Evolutionary conservation across 2,329 filamentous ascomycete genomes (phyloP).

Genomic region (Stemphylium lycopersici): DNA sequence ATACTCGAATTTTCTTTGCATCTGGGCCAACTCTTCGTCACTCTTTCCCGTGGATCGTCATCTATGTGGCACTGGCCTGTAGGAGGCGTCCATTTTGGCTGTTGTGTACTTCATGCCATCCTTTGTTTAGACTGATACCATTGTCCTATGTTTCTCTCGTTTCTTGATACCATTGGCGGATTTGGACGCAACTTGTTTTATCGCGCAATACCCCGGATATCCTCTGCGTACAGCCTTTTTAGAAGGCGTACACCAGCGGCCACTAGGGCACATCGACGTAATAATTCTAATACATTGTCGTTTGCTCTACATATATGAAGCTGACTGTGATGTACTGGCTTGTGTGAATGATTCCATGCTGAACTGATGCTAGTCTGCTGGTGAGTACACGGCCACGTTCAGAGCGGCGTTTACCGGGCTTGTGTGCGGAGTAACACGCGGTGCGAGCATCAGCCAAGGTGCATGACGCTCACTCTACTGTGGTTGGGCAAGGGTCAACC

Average conservation of each 20-base stretch:
- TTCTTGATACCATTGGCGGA: constrained; percentile 48
- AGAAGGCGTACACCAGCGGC: constrained; percentile 49
- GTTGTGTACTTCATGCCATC: constrained; percentile 40
- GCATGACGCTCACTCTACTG: constrained; percentile 8
- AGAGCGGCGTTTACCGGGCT: too few relatives aligned
- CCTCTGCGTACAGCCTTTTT: constrained; percentile 50
- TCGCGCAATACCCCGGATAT: constrained; percentile 51
- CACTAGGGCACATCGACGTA: constrained; percentile 48
- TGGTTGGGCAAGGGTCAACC: not conserved
- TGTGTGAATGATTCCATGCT: not conserved
- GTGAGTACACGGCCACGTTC: too few relatives aligned
- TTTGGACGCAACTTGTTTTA: constrained; percentile 35
- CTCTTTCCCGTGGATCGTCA: constrained; percentile 39
- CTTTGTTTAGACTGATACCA: constrained; percentile 54
- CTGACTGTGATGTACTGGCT: not conserved
- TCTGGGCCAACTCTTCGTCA: constrained; percentile 37
- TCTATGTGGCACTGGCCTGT: constrained; percentile 46
- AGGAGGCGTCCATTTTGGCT: constrained; percentile 41
- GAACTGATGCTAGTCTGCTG: too few relatives aligned
- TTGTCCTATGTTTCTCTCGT: constrained; percentile 47
- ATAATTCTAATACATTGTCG: constrained; percentile 49
- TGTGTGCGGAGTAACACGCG: not conserved
- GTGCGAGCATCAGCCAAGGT: not conserved
- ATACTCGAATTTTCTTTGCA: constrained; percentile 34
- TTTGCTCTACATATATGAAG: constrained; percentile 3